phyloP scores from a whole-genome alignment of 306 rosid genomes.

The Luffa acutangula region DNA sequence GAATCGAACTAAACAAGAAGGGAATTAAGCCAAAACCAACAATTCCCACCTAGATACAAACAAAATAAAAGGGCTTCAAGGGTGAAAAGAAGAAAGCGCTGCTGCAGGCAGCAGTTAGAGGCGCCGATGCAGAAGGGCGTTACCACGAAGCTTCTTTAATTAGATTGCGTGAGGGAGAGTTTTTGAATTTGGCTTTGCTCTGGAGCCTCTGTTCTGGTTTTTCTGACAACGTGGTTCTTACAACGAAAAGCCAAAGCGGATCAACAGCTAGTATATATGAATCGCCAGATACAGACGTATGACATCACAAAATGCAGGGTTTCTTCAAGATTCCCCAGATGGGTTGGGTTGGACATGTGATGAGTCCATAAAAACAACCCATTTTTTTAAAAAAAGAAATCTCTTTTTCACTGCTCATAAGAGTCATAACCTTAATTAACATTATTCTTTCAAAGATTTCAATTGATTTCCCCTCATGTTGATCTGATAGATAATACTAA shows the following conservation, averaged over 20 bases:
- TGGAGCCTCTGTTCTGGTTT: not conserved
- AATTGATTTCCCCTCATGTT: not conserved
- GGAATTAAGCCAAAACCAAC: not conserved
- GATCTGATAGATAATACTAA: not conserved
- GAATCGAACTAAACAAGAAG: not conserved
- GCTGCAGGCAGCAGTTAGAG: not conserved
- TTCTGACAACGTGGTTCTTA: not conserved
- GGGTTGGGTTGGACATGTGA: slow-evolving; percentile 13
- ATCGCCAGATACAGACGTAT: not conserved
- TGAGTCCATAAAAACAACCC: not conserved
- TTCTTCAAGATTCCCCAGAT: slow-evolving; percentile 14
- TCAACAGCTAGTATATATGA: not conserved
- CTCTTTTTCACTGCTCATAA: not conserved
- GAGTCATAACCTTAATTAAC: not conserved
- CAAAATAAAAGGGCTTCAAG: not conserved
- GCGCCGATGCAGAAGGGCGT: slow-evolving; percentile 9
- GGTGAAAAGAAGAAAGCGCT: not conserved
- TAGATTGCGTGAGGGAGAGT: slow-evolving; percentile 12
- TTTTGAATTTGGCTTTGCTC: not conserved
- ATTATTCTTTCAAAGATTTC: not conserved
- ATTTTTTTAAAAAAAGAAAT: not conserved
- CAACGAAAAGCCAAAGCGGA: not conserved
- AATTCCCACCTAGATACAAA: not conserved
- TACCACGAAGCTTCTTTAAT: slow-evolving; percentile 14
- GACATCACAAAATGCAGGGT: slow-evolving; percentile 11